A percentile compares a stretch with the other conserved stretches of the same genome.
These are phyloP conservation scores for Cornus suecica DNA, from an alignment of 148 eudicot species.

Conservation along the genomic window DNA sequence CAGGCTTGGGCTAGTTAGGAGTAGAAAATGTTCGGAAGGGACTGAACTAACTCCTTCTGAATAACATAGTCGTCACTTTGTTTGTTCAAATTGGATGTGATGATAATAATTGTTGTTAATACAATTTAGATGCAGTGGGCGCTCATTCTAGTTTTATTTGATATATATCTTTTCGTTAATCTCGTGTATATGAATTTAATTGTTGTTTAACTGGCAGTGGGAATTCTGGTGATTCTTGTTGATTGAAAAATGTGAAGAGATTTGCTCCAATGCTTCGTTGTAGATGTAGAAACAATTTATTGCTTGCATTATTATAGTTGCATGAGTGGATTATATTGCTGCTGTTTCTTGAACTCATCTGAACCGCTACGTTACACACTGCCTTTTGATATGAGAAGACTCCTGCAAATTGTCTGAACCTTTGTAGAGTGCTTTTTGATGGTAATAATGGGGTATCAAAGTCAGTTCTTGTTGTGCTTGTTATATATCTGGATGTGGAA, in stretches of 20 bases:
- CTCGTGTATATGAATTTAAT: neutral
- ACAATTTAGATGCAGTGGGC: neutral
- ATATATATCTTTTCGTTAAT: neutral
- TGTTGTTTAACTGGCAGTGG: neutral
- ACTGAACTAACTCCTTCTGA: neutral
- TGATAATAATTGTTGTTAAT: neutral
- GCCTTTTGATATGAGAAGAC: no score
- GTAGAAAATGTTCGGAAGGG: neutral
- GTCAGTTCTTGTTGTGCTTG: no score
- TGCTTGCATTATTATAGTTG: neutral
- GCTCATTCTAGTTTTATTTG: no score
- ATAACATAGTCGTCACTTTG: neutral
- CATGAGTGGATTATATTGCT: neutral
- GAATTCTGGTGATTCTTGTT: neutral
- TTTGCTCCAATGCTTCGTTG: neutral
- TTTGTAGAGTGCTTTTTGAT: neutral
- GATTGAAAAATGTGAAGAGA: neutral
- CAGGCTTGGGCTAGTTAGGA: neutral
- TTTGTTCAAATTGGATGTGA: neutral
- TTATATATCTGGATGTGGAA: neutral
- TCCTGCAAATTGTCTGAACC: neutral
- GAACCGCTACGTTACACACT: no score
- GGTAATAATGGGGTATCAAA: no score
- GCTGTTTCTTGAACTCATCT: neutral
- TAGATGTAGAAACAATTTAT: no score